These are phyloP conservation scores for Trichoderma sp. DNA, from an alignment of 2,329 filamentous ascomycete genomes.

Conservation along the genomic window DNA sequence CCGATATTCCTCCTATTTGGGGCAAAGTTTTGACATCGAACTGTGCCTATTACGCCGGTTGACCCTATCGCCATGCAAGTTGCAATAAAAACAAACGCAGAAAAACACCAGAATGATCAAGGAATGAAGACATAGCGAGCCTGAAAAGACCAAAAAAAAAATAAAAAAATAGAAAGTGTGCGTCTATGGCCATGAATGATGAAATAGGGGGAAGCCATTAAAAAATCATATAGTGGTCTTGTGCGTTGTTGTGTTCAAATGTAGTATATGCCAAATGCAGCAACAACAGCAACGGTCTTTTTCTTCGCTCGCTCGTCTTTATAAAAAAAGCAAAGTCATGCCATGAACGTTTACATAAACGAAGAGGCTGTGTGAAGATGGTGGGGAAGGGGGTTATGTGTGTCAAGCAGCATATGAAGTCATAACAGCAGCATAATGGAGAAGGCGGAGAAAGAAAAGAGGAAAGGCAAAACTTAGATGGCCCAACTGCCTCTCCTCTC, in stretches of 20 bases:
- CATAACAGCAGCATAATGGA: neutral
- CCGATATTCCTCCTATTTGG: neutral
- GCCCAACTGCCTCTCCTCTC: conserved; percentile 72
- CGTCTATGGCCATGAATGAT: neutral
- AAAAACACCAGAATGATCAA: neutral
- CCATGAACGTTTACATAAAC: neutral
- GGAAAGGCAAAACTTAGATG: conserved; percentile 41
- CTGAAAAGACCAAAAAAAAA: neutral
- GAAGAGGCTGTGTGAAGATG: neutral
- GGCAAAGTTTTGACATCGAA: neutral
- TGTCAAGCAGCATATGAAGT: neutral
- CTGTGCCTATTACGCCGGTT: neutral
- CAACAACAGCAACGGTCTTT: neutral
- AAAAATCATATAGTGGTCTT: conserved; percentile 9
- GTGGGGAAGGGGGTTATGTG: neutral
- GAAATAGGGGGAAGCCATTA: neutral
- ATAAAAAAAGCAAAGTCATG: neutral
- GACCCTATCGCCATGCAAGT: conserved; percentile 10
- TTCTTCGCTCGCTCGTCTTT: conserved; percentile 5
- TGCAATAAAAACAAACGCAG: neutral
- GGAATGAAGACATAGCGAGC: neutral
- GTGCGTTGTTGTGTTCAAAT: neutral
- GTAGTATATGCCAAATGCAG: neutral
- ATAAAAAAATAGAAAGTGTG: neutral
- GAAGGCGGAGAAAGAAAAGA: neutral